phyloP scores from a whole-genome alignment of 805 yeast genomes.

The Cyberlindnera nakhonratchasimensis region DNA sequence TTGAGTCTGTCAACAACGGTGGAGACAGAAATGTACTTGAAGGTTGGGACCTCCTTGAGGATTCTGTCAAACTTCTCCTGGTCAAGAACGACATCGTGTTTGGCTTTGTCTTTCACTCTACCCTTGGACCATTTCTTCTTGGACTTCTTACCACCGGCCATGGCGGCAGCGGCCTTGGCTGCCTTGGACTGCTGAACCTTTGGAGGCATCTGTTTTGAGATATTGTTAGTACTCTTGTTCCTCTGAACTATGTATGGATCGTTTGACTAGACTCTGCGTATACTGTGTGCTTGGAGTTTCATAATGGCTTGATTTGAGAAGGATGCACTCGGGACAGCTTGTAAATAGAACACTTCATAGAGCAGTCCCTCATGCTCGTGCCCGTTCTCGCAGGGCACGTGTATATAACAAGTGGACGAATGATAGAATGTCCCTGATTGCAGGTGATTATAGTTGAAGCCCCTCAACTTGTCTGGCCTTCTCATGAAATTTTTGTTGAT shows the following conservation, averaged over 20 bases:
- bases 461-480: too few relatives aligned
- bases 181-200: conserved; percentile 98
- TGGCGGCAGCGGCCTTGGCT: conserved; percentile 99
- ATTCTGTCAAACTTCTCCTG: conserved; percentile 99
- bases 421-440: too few relatives aligned
- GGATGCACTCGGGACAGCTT: too few relatives aligned
- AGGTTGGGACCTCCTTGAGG: conserved; percentile 98
- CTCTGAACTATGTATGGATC: not conserved
- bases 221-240: conserved; percentile 21
- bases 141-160: conserved; percentile 99
- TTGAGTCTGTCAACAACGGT: conserved; percentile 98
- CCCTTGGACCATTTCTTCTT: conserved; percentile 99
- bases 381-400: too few relatives aligned
- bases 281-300: too few relatives aligned
- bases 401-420: too few relatives aligned
- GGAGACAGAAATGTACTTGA: conserved; percentile 96
- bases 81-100: conserved; percentile 94
- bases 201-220: conserved; percentile 82
- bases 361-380: too few relatives aligned
- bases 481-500: too few relatives aligned
- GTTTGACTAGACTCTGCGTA: not conserved
- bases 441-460: too few relatives aligned
- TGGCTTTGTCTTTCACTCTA: conserved; percentile 99
- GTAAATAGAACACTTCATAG: too few relatives aligned
- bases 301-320: too few relatives aligned